Base-by-base conservation (phyloP, 768 basidiomycete genomes). In the Russula emetica region DNA sequence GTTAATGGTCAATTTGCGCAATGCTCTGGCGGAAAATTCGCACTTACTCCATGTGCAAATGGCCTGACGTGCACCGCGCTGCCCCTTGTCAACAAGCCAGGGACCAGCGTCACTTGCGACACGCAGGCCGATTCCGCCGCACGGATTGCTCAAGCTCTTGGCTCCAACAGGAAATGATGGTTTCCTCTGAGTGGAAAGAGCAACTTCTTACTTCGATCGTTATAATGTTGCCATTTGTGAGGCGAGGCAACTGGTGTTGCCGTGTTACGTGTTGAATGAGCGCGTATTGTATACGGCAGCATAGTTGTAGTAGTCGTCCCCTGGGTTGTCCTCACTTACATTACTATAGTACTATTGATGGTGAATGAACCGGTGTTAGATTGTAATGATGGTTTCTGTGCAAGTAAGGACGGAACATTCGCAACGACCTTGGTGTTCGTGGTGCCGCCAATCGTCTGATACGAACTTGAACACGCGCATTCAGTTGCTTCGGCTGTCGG, bases 71-170 rank as follows among this genome's bases (percentile, higher is more conserved):
- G 80, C 70, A 70, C 72, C 30, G 80, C 78, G 2, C 74, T 80
- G 26, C 79, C 79, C 1, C 74, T 80, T 34, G 76, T 78, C 13
- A 78, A 78, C 65, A 68, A 65, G 49, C 66, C 69, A 3, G 79
- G 79, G 54, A 79, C 78, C n/a, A 67, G 67, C 60, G 55, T 79
- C 60, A 65, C 76, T 14, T 79, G 78, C 69, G 72, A 73, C 51
- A 74, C 72, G 16, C 59, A 70, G 45, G 65, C 60, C 6, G 78
- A 79, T 63, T 76, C 75, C 3, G 38, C 67, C 10, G 63, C 70
- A 5, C 73, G 78, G n/a, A 72, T 79, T 58, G 66, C 69, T n/a
- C 71, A 63, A 1, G 75, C 77, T 26, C 76, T 77, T 14, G 44
- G 28, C 45, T 54, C 53, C 32, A 26, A 26, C 0, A 14, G 22